phyloP scores from a whole-genome alignment of 768 basidiomycete genomes.

The Galerina marginata region DNA sequence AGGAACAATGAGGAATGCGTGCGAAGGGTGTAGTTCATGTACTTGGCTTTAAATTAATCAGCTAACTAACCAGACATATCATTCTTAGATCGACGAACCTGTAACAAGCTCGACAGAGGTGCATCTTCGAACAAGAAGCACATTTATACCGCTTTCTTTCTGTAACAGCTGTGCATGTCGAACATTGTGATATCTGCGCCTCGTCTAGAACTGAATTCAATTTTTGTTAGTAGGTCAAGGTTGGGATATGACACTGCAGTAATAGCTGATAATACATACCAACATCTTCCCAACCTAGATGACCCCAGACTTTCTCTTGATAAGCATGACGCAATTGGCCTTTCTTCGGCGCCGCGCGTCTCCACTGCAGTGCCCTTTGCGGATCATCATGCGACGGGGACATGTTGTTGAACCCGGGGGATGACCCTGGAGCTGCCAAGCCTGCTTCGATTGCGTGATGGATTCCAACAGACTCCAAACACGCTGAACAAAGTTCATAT shows the following conservation, averaged over 20 bases:
- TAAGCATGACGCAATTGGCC: constrained; percentile 86
- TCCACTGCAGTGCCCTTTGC: constrained; percentile 59
- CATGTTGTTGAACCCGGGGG: constrained; percentile 44
- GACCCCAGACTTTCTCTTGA: constrained; percentile 85
- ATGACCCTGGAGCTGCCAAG: constrained; percentile 49
- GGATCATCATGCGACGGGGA: constrained; percentile 62
- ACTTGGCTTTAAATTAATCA: constrained; percentile 64
- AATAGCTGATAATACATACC: constrained; percentile 51
- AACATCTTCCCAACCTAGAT: constrained; percentile 85
- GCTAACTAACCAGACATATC: neutral
- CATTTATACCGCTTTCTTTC: constrained; percentile 81
- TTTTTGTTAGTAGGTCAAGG: neutral
- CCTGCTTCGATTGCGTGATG: constrained; percentile 74
- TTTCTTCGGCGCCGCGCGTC: constrained; percentile 74
- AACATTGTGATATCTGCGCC: constrained; percentile 65
- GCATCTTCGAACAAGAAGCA: constrained; percentile 77
- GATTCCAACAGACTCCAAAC: constrained; percentile 79
- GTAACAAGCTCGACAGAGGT: constrained; percentile 84
- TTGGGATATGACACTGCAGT: neutral
- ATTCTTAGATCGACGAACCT: constrained; percentile 49
- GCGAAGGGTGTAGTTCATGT: constrained; percentile 89
- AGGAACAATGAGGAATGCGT: constrained; percentile 84
- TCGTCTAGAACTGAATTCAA: constrained; percentile 70
- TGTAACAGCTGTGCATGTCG: constrained; percentile 76
- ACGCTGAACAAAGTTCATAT: constrained; percentile 85